These are phyloP conservation scores for Wallemia hederae DNA, from an alignment of 1,284 basidiomycete species.

Conservation along the genomic window DNA sequence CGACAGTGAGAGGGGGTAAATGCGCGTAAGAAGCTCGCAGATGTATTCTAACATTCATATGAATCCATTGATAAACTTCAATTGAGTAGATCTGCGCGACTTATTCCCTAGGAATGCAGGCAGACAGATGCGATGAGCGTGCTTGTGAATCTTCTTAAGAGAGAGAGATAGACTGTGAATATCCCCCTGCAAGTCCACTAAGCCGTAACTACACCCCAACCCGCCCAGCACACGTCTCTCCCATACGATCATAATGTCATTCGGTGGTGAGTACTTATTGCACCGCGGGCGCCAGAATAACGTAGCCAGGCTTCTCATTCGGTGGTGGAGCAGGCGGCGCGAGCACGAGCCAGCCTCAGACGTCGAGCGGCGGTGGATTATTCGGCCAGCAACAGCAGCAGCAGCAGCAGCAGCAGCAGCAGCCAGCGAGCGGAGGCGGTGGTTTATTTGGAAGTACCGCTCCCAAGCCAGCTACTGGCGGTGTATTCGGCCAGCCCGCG, in stretches of 20 bases:
- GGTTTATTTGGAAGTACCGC: neutral
- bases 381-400: neutral
- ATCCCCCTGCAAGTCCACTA: no score
- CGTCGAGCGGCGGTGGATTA: neutral
- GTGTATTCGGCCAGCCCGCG: neutral
- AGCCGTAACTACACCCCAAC: no score
- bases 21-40: no score
- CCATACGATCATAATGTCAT: neutral
- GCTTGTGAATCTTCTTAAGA: no score
- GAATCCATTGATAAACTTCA: no score
- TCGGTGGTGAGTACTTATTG: neutral
- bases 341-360: neutral
- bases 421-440: neutral
- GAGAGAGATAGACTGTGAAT: no score
- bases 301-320: neutral
- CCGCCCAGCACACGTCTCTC: neutral
- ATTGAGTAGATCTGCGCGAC: no score
- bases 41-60: no score
- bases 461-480: neutral
- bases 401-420: neutral
- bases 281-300: neutral
- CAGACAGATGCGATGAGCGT: no score
- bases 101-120: no score
- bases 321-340: neutral
- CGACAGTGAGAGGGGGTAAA: no score